Percentiles rank a stretch among this genome's conserved stretches.
Conservation (phyloP, 805 yeast genomes). For the Lachancea kluyveri region DNA sequence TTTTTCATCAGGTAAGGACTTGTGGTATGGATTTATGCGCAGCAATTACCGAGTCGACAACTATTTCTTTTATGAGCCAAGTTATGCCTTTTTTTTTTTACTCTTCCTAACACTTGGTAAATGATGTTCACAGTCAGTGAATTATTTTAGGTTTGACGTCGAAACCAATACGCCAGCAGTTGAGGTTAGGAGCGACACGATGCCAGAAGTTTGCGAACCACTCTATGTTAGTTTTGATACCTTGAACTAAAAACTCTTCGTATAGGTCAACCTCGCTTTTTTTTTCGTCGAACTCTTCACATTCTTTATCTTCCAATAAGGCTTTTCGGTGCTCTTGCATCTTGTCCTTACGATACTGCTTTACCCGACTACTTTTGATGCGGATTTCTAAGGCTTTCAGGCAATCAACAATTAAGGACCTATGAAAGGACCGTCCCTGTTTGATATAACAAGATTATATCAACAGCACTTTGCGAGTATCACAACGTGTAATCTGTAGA, state of each 20-base stretch:
- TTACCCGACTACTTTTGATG: constrained; percentile 37
- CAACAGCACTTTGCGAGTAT: constrained; percentile 45
- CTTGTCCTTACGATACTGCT: constrained; percentile 34
- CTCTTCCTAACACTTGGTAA: no score
- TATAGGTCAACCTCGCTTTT: constrained; percentile 22
- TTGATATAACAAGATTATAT: constrained; percentile 23
- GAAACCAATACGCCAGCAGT: constrained; percentile 12
- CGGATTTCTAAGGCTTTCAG: constrained; percentile 37
- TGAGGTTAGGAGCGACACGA: constrained; percentile 32
- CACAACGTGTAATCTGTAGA: constrained; percentile 54
- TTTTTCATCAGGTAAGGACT: no score
- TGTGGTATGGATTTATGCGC: no score
- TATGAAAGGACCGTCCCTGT: constrained; percentile 25
- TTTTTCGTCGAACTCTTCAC: constrained; percentile 16
- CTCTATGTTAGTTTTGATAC: constrained; percentile 37
- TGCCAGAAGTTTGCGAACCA: constrained; percentile 42
- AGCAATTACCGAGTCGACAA: no score
- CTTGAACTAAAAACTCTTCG: constrained; percentile 41
- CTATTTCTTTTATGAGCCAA: no score
- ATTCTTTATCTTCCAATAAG: no score
- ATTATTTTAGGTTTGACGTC: constrained; percentile 6
- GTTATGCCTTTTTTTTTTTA: no score
- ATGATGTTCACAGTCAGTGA: no score
- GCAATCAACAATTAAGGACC: constrained; percentile 40
- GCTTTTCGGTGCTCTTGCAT: constrained; percentile 41